Conservation (phyloP, 2,329 filamentous ascomycete genomes). For the Periconia digitata region DNA sequence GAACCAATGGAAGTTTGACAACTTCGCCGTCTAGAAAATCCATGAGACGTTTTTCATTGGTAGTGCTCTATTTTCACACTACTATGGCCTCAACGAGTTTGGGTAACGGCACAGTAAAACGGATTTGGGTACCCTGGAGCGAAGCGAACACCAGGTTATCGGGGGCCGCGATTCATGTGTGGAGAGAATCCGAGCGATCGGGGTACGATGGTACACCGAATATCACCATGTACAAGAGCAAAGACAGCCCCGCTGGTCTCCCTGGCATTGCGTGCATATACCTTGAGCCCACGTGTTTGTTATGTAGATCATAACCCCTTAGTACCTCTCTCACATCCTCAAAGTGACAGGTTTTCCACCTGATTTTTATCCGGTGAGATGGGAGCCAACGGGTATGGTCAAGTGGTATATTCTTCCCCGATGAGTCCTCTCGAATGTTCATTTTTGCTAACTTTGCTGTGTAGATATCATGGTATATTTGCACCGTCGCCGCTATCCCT, state of each 20-base stretch:
- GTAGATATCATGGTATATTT: slow-evolving; percentile 41
- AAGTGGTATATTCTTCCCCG: slow-evolving; percentile 29
- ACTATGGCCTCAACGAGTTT: too few relatives aligned
- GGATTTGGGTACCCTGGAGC: too few relatives aligned
- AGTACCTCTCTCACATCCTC: not conserved
- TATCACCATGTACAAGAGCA: not conserved
- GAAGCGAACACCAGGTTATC: too few relatives aligned
- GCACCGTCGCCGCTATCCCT: slow-evolving; percentile 26
- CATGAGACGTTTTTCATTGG: too few relatives aligned
- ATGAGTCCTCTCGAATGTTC: not conserved
- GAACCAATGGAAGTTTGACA: too few relatives aligned
- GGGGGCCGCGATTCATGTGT: too few relatives aligned
- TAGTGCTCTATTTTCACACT: too few relatives aligned
- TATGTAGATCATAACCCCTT: not conserved
- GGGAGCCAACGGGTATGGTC: slow-evolving; percentile 16
- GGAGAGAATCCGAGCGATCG: not conserved
- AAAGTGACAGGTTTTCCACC: not conserved
- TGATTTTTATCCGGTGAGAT: slow-evolving; percentile 4
- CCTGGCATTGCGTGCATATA: not conserved
- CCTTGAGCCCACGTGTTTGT: not conserved
- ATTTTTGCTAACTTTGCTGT: slow-evolving; percentile 5
- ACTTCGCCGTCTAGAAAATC: too few relatives aligned
- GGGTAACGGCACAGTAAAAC: too few relatives aligned
- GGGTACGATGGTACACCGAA: not conserved
- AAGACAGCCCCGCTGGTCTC: not conserved